Percentiles rank a stretch among this genome's conserved stretches.
Evolutionary conservation across 1,284 basidiomycete species (phyloP).

Genomic region (Anthracocystis walkeri): DNA sequence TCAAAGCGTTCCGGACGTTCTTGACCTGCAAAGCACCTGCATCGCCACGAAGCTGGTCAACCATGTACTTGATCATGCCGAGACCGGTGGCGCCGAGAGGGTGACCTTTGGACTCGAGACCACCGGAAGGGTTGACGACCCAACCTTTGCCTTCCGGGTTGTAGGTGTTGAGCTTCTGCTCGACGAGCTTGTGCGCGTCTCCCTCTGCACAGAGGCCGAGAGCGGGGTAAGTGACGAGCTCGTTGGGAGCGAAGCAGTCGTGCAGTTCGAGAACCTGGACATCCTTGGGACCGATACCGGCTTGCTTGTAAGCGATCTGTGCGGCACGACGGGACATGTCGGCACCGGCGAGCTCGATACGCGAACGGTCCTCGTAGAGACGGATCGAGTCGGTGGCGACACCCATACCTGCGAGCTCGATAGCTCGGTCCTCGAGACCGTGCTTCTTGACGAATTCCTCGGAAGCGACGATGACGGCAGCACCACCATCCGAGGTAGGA

Average conservation of each 20-base stretch:
- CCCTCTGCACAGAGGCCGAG: constrained; percentile 79
- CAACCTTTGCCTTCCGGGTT: constrained; percentile 77
- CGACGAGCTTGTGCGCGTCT: constrained; percentile 81
- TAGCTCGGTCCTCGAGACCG: constrained; percentile 84
- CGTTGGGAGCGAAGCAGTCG: constrained; percentile 79
- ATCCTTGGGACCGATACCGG: constrained; percentile 78
- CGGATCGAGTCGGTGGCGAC: constrained; percentile 61
- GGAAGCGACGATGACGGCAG: constrained; percentile 76
- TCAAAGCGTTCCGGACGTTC: constrained; percentile 81
- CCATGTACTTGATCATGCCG: constrained; percentile 88
- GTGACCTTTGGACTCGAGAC: constrained; percentile 83
- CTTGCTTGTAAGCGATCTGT: constrained; percentile 79
- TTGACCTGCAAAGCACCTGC: constrained; percentile 74
- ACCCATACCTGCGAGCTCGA: constrained; percentile 73
- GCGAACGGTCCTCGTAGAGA: constrained; percentile 61
- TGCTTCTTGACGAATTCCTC: constrained; percentile 84
- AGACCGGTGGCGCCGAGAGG: constrained; percentile 86
- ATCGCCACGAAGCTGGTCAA: constrained; percentile 73
- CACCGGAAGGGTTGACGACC: constrained; percentile 86
- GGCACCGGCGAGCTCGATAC: constrained; percentile 65
- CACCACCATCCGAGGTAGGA: constrained; percentile 75
- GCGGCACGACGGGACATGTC: constrained; percentile 80
- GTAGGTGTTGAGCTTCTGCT: constrained; percentile 81
- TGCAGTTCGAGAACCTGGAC: constrained; percentile 87
- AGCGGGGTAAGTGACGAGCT: constrained; percentile 85